These are phyloP conservation scores for Phytophthora idaei DNA, from an alignment of 352 stramenopile genomes.

Conservation along the genomic window DNA sequence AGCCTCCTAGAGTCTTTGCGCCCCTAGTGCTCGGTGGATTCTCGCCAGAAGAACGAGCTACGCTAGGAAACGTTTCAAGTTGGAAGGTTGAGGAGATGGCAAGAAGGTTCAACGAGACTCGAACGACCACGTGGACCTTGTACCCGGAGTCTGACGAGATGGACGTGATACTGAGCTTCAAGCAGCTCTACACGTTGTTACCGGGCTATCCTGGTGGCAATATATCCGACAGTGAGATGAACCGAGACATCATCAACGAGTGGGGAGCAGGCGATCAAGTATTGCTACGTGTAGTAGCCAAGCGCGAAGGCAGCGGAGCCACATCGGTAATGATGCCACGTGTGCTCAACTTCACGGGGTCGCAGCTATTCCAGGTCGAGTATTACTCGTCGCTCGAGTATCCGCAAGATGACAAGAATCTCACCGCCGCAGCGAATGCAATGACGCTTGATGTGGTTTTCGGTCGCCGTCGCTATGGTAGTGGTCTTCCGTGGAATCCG, in stretches of 20 bases:
- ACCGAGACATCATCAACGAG: constrained; percentile 36
- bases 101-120: constrained; percentile 35
- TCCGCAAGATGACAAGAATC: constrained; percentile 8
- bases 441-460: constrained; percentile 40
- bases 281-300: constrained; percentile 41
- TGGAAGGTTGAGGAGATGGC: constrained; percentile 24
- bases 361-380: constrained; percentile 46
- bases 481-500: constrained; percentile 38
- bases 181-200: constrained; percentile 62
- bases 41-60: constrained; percentile 21
- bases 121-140: constrained; percentile 48
- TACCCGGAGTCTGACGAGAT: constrained; percentile 41
- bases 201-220: constrained; percentile 38
- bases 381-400: constrained; percentile 43
- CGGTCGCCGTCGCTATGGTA: constrained; percentile 40
- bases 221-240: constrained; percentile 16
- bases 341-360: constrained; percentile 51
- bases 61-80: constrained; percentile 24
- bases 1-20: constrained; percentile 11
- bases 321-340: constrained; percentile 42
- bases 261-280: constrained; percentile 46
- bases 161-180: constrained; percentile 60
- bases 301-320: constrained; percentile 22
- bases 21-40: constrained; percentile 44
- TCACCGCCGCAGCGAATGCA: constrained; percentile 8